Evolutionary conservation across 495 filamentous ascomycete species (phyloP).

Genomic region (Cercophora newfieldiana): DNA sequence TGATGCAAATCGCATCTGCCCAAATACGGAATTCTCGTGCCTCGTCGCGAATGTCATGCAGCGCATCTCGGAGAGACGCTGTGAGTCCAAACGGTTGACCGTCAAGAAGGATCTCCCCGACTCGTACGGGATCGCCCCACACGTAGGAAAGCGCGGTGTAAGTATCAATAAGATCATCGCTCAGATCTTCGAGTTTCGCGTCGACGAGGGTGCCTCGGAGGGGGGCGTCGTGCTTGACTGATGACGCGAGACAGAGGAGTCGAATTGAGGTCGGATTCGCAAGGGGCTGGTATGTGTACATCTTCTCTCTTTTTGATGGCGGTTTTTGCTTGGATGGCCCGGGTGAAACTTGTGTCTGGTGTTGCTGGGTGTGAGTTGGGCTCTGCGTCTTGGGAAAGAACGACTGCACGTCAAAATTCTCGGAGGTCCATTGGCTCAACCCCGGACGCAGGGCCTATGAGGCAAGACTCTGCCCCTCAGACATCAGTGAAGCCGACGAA

Average conservation of each 20-base stretch:
- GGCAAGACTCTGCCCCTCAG: no score
- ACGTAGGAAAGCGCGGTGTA: constrained; percentile 18
- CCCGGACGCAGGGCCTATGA: no score
- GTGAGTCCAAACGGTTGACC: constrained; percentile 1
- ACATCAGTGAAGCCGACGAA: no score
- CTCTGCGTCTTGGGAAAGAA: no score
- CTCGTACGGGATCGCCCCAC: constrained; percentile 10
- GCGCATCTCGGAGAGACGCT: neutral
- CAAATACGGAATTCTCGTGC: neutral
- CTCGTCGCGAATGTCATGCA: constrained; percentile 13
- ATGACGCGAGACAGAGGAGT: neutral
- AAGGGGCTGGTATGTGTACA: neutral
- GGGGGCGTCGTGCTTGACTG: neutral
- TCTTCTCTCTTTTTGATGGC: neutral
- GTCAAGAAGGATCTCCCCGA: neutral
- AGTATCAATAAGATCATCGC: constrained; percentile 5
- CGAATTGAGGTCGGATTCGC: neutral
- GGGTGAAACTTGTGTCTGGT: no score
- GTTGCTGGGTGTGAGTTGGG: no score
- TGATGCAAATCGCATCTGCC: constrained; percentile 4
- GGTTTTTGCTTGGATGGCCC: no score
- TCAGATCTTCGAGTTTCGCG: neutral
- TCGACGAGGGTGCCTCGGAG: neutral
- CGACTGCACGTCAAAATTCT: no score
- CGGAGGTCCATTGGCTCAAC: no score